A percentile compares a stretch with the other conserved stretches of the same genome.
These are phyloP conservation scores for Aspergillus baeticus DNA, from an alignment of 495 filamentous ascomycete species.

Conservation along the genomic window DNA sequence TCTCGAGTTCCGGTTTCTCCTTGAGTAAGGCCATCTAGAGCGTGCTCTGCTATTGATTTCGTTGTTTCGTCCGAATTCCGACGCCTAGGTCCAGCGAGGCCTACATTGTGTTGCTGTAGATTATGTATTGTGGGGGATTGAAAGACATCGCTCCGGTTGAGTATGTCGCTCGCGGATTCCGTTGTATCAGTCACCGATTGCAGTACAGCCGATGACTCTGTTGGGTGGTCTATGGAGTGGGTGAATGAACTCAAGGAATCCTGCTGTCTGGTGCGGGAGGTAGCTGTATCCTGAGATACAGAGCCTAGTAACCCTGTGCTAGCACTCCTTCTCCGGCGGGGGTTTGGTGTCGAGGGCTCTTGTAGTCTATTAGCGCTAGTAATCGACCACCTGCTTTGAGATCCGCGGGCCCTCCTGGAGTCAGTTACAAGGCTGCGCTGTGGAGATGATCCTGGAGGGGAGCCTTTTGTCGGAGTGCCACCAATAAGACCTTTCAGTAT, in stretches of 20 bases:
- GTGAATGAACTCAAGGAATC: conserved; percentile 77
- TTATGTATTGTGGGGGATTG: conserved; percentile 72
- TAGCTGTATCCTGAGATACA: conserved; percentile 25
- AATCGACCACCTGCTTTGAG: conserved; percentile 31
- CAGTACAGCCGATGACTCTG: conserved; percentile 63
- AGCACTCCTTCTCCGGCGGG: conserved; percentile 50
- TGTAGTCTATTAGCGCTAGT: conserved; percentile 26
- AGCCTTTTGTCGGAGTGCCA: conserved; percentile 56
- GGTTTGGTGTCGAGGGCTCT: conserved; percentile 14
- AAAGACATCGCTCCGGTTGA: conserved; percentile 85
- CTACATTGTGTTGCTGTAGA: conserved; percentile 32
- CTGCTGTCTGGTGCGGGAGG: conserved; percentile 52
- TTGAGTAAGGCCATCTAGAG: conserved; percentile 10
- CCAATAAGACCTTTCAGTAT: conserved; percentile 74
- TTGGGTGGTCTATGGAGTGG: conserved; percentile 67
- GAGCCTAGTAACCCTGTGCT: conserved; percentile 53
- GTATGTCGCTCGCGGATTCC: conserved; percentile 85
- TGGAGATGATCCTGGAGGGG: conserved; percentile 27
- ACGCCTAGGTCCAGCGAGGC: conserved; percentile 23
- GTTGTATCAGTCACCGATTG: conserved; percentile 74
- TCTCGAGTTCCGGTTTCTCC: conserved; percentile 17
- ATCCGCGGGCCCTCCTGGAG: conserved; percentile 20
- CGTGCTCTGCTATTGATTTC: conserved; percentile 27
- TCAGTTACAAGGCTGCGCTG: conserved; percentile 19
- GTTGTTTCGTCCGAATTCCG: conserved; percentile 45